phyloP scores from a whole-genome alignment of 495 filamentous ascomycete species.

The Astrothelium subdiscretum region DNA sequence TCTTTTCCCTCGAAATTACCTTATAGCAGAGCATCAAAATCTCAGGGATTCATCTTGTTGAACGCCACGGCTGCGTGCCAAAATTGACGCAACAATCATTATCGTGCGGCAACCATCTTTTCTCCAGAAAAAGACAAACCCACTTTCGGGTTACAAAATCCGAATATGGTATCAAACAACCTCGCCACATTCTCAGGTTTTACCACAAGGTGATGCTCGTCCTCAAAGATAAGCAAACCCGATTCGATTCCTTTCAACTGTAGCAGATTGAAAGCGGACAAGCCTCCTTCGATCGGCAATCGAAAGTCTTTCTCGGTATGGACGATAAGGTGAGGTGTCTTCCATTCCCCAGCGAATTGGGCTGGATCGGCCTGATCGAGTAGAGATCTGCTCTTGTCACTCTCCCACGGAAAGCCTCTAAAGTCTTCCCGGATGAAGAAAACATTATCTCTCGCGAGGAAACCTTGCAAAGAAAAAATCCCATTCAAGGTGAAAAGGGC shows the following conservation, averaged over 20 bases:
- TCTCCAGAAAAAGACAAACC: not conserved
- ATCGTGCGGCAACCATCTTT: not conserved
- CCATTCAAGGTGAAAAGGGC: slow-evolving; percentile 59
- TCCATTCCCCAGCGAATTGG: slow-evolving; percentile 39
- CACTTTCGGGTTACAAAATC: not conserved
- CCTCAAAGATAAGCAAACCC: slow-evolving; percentile 56
- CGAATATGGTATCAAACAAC: not conserved
- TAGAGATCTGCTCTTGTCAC: not conserved
- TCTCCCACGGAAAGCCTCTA: slow-evolving; percentile 29
- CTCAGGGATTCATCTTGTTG: not conserved
- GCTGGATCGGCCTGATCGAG: not conserved
- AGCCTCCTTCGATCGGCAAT: slow-evolving; percentile 67
- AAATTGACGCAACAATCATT: not conserved
- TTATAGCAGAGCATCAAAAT: not conserved
- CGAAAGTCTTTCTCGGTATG: slow-evolving; percentile 90
- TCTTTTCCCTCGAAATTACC: not conserved
- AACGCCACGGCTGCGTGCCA: not conserved
- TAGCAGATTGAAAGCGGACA: slow-evolving; percentile 80
- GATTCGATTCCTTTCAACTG: slow-evolving; percentile 66
- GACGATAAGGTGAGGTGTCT: slow-evolving; percentile 78
- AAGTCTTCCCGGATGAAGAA: slow-evolving; percentile 31
- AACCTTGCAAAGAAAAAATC: slow-evolving; percentile 22
- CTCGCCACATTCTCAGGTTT: slow-evolving; percentile 68
- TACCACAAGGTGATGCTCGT: slow-evolving; percentile 79
- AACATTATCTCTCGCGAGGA: slow-evolving; percentile 43